Percentiles rank a stretch among this genome's conserved stretches.
Evolutionary conservation across 352 stramenopile species (phyloP).

Genomic region (Phytophthora syringae): DNA sequence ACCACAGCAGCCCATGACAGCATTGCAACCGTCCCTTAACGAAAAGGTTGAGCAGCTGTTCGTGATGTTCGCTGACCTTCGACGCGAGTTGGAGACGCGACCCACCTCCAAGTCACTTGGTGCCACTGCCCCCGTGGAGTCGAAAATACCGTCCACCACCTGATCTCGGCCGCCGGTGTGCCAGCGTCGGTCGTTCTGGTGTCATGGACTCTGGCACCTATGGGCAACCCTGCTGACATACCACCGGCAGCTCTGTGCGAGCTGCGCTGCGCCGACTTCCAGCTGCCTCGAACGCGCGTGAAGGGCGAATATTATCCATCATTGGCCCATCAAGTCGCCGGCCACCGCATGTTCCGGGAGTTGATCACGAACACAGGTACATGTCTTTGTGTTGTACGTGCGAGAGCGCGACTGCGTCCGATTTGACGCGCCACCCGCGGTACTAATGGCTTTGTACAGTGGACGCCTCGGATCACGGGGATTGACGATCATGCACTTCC

Average conservation of each 20-base stretch:
- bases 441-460: slow-evolving; percentile 7
- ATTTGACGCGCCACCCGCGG: neutral
- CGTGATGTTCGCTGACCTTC: no score
- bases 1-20: no score
- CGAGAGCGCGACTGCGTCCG: slow-evolving; percentile 5
- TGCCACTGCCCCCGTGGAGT: no score
- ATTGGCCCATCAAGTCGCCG: slow-evolving; percentile 1
- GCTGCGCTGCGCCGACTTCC: neutral
- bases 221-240: neutral
- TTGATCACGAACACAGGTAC: slow-evolving; percentile 6
- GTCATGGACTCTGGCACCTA: neutral
- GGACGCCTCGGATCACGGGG: slow-evolving; percentile 1
- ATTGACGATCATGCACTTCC: slow-evolving; percentile 10
- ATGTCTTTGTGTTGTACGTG: slow-evolving; percentile 10
- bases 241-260: neutral
- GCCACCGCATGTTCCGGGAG: neutral
- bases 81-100: no score
- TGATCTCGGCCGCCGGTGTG: no score
- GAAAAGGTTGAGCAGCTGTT: no score
- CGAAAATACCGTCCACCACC: no score
- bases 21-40: no score
- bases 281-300: neutral
- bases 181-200: no score
- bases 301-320: neutral
- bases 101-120: no score